Evolutionary conservation across 1,139 yeast genomes (phyloP).

Genomic region (Candida labiduridarum): DNA sequence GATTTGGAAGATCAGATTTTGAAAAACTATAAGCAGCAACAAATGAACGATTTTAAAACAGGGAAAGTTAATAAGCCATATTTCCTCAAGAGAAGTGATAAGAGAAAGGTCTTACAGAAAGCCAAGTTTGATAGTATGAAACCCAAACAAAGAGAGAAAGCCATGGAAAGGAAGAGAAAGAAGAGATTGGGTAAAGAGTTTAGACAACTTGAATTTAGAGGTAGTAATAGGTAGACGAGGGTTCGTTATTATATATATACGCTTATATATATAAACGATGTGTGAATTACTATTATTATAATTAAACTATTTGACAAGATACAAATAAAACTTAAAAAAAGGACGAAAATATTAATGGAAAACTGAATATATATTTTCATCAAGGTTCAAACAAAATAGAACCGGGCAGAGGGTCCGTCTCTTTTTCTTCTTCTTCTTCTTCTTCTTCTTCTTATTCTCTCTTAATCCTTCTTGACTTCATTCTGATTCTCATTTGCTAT

Average conservation of each 20-base stretch:
- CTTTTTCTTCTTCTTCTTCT: no score
- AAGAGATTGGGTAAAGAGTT: slow-evolving; percentile 91
- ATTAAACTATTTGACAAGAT: slow-evolving; percentile 12
- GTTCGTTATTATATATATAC: no score
- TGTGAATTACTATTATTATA: neutral
- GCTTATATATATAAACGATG: neutral
- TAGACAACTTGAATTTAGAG: slow-evolving; percentile 66
- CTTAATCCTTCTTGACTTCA: slow-evolving; percentile 3
- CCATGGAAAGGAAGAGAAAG: slow-evolving; percentile 92
- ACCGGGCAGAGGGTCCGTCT: no score
- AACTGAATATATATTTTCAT: neutral
- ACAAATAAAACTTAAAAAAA: neutral
- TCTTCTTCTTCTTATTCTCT: no score
- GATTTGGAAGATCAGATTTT: slow-evolving; percentile 74
- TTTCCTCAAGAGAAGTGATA: slow-evolving; percentile 78
- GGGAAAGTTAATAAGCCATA: slow-evolving; percentile 54
- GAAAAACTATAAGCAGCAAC: slow-evolving; percentile 51
- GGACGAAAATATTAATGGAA: neutral
- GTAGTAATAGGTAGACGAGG: slow-evolving; percentile 4
- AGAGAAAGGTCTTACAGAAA: slow-evolving; percentile 81
- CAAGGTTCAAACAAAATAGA: neutral
- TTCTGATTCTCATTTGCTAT: slow-evolving; percentile 44
- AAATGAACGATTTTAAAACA: slow-evolving; percentile 43
- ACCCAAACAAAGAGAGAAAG: slow-evolving; percentile 79
- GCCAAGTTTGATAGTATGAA: slow-evolving; percentile 89